Percentiles rank a stretch among this genome's conserved stretches.
Conservation (phyloP, 2,329 filamentous ascomycete genomes). For the Apiospora aurea region DNA sequence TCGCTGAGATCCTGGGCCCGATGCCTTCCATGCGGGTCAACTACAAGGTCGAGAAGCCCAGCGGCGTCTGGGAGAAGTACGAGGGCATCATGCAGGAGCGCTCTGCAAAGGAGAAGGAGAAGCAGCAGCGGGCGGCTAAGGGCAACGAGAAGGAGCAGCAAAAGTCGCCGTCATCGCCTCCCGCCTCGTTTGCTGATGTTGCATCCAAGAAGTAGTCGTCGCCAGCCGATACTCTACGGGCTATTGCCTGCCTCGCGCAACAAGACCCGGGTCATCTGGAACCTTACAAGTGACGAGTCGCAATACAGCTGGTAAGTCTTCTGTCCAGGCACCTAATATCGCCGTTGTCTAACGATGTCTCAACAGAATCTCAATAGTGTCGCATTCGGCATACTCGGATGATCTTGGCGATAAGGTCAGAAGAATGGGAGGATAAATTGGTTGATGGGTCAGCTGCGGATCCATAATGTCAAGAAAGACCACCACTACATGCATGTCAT, state of each 20-base stretch:
- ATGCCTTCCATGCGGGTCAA: not conserved
- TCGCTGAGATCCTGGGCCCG: not conserved
- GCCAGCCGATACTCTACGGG: not conserved
- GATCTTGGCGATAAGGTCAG: too few relatives aligned
- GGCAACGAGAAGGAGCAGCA: not conserved
- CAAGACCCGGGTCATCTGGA: slow-evolving; percentile 98
- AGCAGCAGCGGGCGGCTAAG: not conserved
- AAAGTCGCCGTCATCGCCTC: not conserved
- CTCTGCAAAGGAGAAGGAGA: not conserved
- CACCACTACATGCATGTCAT: not conserved
- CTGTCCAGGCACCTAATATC: not conserved
- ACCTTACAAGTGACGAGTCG: slow-evolving; percentile 97
- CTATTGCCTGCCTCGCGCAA: not conserved
- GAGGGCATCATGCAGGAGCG: not conserved
- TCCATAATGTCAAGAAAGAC: not conserved
- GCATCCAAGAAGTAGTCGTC: not conserved
- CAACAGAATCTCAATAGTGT: not conserved
- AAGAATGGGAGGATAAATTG: not conserved
- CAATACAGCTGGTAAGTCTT: slow-evolving; percentile 62
- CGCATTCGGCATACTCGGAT: not conserved
- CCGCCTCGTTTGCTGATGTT: not conserved
- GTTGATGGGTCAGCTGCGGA: not conserved
- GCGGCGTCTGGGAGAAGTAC: slow-evolving; percentile 4
- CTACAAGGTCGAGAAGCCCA: not conserved
- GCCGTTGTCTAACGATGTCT: not conserved